Evolutionary conservation across 805 yeast species (phyloP).

Genomic region (Saccharomyces eubayanus): DNA sequence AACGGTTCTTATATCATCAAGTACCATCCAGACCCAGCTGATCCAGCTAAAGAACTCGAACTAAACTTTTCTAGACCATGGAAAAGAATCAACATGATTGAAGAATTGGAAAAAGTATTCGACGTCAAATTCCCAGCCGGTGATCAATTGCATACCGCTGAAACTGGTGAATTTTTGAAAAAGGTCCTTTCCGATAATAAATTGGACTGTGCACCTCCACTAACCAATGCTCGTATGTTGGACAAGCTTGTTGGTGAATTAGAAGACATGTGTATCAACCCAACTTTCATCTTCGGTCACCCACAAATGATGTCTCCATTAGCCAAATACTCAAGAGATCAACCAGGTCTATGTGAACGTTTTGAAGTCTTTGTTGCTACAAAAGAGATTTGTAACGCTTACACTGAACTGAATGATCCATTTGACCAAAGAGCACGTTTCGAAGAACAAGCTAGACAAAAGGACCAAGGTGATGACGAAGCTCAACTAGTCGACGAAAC

Average conservation of each 20-base stretch:
- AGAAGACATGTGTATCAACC: conserved; percentile 91
- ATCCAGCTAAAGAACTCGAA: conserved; percentile 70
- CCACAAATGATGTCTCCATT: conserved; percentile 99
- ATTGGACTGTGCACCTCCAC: conserved; percentile 81
- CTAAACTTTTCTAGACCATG: conserved; percentile 93
- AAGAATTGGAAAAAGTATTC: conserved; percentile 80
- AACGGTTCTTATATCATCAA: conserved; percentile 79
- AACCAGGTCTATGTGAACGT: conserved; percentile 94
- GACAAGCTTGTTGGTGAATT: conserved; percentile 96
- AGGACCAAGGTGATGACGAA: conserved; percentile 98
- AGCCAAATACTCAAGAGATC: conserved; percentile 89
- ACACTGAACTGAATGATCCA: conserved; percentile 98
- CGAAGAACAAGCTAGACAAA: conserved; percentile 98
- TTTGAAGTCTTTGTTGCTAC: conserved; percentile 98
- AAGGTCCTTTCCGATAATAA: conserved; percentile 67
- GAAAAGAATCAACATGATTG: conserved; percentile 97
- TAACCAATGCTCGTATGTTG: conserved; percentile 97
- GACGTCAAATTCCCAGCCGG: conserved; percentile 92
- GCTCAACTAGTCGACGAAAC: conserved; percentile 95
- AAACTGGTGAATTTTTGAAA: conserved; percentile 86
- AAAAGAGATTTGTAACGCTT: conserved; percentile 95
- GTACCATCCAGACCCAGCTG: conserved; percentile 93
- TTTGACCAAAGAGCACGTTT: conserved; percentile 95
- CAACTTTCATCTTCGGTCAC: conserved; percentile 96
- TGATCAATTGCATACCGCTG: conserved; percentile 86